Conservation (phyloP, 2,329 filamentous ascomycete species). For the Xylaria hypoxylon region DNA sequence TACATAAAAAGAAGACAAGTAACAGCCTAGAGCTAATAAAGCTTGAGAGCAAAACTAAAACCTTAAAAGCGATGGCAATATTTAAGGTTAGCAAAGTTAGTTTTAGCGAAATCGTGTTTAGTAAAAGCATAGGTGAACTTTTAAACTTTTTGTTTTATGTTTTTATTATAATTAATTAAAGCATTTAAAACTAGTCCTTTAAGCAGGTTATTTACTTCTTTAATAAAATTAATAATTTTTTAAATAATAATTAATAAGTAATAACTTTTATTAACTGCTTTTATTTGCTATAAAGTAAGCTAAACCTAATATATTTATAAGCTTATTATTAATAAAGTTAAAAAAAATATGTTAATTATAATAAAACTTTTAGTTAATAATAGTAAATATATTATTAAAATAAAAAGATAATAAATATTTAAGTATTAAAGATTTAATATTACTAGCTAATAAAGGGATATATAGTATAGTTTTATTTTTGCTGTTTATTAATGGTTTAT, state of each 20-base stretch:
- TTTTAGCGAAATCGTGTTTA: background rate
- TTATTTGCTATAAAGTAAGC: background rate
- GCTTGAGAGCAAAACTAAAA: slow-evolving; percentile 10
- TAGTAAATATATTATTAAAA: background rate
- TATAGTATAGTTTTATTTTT: background rate
- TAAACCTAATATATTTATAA: background rate
- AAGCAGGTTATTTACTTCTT: background rate
- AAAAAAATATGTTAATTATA: background rate
- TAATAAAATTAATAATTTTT: background rate
- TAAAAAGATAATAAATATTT: slow-evolving; percentile 2
- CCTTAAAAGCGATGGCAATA: slow-evolving; percentile 6
- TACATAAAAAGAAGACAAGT: slow-evolving; percentile 18
- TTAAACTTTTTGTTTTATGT: slow-evolving; percentile 1
- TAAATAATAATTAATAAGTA: background rate
- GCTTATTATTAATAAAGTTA: too few species aligned
- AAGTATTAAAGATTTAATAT: slow-evolving; percentile 1
- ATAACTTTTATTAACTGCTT: background rate
- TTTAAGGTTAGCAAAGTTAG: background rate
- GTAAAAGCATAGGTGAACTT: slow-evolving; percentile 3
- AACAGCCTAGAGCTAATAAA: slow-evolving; percentile 12
- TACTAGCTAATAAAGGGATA: background rate
- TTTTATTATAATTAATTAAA: background rate
- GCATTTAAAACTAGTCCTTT: background rate
- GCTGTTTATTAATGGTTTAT: background rate
- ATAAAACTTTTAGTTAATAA: background rate